Evolutionary conservation across 176 grass and related monocot species (phyloP).

Genomic region (Oryza nivara): DNA sequence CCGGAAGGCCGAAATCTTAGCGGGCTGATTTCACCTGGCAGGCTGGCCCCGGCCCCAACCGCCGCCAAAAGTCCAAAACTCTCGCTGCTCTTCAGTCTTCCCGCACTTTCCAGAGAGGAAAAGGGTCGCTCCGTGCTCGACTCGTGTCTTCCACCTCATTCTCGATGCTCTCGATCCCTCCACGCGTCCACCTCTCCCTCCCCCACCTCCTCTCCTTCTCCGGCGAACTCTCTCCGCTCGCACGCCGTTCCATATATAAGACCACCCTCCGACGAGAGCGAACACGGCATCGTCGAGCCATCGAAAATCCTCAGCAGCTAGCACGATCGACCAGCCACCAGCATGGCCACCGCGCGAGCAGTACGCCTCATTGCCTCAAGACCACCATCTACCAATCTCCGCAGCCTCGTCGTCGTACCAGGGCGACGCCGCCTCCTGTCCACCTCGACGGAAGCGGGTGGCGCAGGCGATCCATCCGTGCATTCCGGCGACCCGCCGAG

Average conservation of each 20-base stretch:
- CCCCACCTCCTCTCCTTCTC: not conserved
- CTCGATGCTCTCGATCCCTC: not conserved
- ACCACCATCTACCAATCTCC: not conserved
- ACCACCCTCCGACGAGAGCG: not conserved
- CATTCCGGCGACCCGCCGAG: slow-evolving; percentile 54
- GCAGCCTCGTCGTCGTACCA: not conserved
- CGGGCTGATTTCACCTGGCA: too few species aligned
- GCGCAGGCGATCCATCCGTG: slow-evolving; percentile 32
- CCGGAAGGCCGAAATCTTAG: too few species aligned
- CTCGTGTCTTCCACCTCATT: slow-evolving; percentile 57
- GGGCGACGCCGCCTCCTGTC: not conserved
- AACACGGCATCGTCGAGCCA: not conserved
- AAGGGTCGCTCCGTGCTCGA: not conserved
- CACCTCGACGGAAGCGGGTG: slow-evolving; percentile 23
- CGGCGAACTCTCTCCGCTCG: too few species aligned
- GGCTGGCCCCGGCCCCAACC: not conserved
- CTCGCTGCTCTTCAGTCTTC: not conserved
- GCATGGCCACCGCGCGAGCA: slow-evolving; percentile 31
- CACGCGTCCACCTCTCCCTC: slow-evolving; percentile 8
- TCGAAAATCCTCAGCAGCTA: not conserved
- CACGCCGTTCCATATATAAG: not conserved
- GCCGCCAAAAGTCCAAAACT: not conserved
- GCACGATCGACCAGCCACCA: not conserved
- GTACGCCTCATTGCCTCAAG: slow-evolving; percentile 17
- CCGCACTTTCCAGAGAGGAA: not conserved